Evolutionary conservation across 1,139 yeast species (phyloP).

Genomic region (Diutina pseudorugosa): DNA sequence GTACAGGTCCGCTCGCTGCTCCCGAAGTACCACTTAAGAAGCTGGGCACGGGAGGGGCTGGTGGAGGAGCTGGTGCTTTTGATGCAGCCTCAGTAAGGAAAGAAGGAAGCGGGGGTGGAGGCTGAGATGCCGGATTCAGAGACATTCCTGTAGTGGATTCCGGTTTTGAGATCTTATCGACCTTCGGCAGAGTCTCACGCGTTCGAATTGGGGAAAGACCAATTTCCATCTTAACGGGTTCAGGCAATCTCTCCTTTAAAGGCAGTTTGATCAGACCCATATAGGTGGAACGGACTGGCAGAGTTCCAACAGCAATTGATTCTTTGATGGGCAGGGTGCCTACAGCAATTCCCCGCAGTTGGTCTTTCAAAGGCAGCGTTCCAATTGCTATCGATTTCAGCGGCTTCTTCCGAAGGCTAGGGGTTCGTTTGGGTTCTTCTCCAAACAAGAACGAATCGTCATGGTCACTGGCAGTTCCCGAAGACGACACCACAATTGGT

Average conservation of each 20-base stretch:
- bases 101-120: neutral
- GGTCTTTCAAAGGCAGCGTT: neutral
- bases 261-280: neutral
- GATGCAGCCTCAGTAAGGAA: neutral
- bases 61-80: slow-evolving; percentile 15
- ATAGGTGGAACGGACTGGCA: neutral
- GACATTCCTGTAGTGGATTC: neutral
- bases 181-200: neutral
- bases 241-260: neutral
- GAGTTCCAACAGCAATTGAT: neutral
- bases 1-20: slow-evolving; percentile 14
- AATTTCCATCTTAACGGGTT: neutral
- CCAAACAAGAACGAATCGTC: neutral
- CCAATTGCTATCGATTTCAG: neutral
- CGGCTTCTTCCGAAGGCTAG: neutral
- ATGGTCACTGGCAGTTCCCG: neutral
- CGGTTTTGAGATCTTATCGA: neutral
- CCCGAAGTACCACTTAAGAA: slow-evolving; percentile 6
- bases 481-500: neutral
- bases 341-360: neutral
- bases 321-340: slow-evolving; percentile 1
- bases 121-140: neutral
- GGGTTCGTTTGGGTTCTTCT: neutral
- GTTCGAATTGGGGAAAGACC: neutral
- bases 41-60: slow-evolving; percentile 19